phyloP scores from a whole-genome alignment of 1,284 basidiomycete genomes.

The Flammula alnicola region DNA sequence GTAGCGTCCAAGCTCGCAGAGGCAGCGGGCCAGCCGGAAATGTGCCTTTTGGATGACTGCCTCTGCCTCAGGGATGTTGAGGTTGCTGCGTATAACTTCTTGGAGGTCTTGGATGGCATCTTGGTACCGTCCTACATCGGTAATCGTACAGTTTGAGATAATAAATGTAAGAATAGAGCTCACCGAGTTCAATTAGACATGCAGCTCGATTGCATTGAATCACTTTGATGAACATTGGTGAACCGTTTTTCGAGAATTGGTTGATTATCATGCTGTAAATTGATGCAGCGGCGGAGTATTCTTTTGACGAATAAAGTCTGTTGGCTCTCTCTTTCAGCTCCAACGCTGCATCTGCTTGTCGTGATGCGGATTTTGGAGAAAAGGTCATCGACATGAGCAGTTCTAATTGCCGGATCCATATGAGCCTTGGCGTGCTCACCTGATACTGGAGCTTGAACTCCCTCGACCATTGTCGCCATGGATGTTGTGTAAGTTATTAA shows the following conservation, averaged over 20 bases:
- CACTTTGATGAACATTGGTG: constrained; percentile 17
- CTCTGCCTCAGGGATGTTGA: background rate
- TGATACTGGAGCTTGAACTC: background rate
- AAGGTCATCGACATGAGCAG: too few relatives aligned
- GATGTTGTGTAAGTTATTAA: background rate
- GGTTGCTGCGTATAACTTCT: constrained; percentile 9
- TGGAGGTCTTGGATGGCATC: constrained; percentile 19
- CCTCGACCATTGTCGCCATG: background rate
- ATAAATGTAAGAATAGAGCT: constrained; percentile 1
- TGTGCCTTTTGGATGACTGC: constrained; percentile 22
- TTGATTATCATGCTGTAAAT: constrained; percentile 20
- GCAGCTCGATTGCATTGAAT: constrained; percentile 27
- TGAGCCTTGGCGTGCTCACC: background rate
- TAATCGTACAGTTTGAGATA: background rate
- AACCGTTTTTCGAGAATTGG: constrained; percentile 3
- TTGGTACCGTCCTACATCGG: constrained; percentile 15
- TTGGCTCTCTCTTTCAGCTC: constrained; percentile 22
- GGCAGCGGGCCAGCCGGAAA: constrained; percentile 25
- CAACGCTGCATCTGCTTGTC: constrained; percentile 8
- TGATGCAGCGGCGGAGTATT: constrained; percentile 12
- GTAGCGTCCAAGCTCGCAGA: constrained; percentile 21
- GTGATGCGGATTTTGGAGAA: background rate
- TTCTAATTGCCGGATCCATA: too few relatives aligned
- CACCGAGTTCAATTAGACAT: constrained; percentile 26
- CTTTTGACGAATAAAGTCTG: constrained; percentile 11